A percentile compares a stretch with the other conserved stretches of the same genome.
Conservation (phyloP, 176 grass and related monocot species). For the Leersia perrieri region DNA sequence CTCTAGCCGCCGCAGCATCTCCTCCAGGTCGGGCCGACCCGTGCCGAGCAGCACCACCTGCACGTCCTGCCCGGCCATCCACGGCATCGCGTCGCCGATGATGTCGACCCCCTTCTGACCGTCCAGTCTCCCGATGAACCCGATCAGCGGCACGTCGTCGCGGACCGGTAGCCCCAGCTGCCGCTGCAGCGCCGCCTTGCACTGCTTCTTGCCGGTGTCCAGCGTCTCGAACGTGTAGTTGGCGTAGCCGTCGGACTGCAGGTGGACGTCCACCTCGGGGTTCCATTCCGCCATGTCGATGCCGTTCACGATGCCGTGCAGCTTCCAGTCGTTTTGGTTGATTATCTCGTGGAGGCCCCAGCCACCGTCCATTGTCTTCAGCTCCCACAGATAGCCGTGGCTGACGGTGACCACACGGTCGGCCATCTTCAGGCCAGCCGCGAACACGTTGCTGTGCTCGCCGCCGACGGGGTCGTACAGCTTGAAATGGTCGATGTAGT, state of each 20-base stretch:
- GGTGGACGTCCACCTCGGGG: constrained; percentile 55
- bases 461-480: constrained; percentile 66
- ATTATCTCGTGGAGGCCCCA: constrained; percentile 90
- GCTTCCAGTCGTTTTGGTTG: constrained; percentile 75
- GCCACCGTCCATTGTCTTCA: constrained; percentile 76
- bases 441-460: constrained; percentile 80
- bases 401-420: constrained; percentile 80
- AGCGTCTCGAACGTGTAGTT: constrained; percentile 79
- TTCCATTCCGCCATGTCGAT: constrained; percentile 77
- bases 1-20: constrained; percentile 57
- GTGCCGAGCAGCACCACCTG: constrained; percentile 84
- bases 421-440: constrained; percentile 70
- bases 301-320: constrained; percentile 88
- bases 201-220: constrained; percentile 57
- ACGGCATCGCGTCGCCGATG: constrained; percentile 83
- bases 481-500: constrained; percentile 80
- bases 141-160: constrained; percentile 65
- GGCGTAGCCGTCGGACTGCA: constrained; percentile 76
- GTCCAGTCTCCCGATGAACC: constrained; percentile 83
- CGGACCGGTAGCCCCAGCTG: constrained; percentile 64
- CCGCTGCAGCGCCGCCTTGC: constrained; percentile 79
- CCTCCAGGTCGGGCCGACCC: constrained; percentile 73
- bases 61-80: constrained; percentile 78
- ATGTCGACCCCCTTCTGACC: constrained; percentile 88
- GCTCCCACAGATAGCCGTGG: constrained; percentile 78